A percentile compares a stretch with the other conserved stretches of the same genome.
Evolutionary conservation across 2,329 filamentous ascomycete species (phyloP).

Genomic region (Biscogniauxia marginata): DNA sequence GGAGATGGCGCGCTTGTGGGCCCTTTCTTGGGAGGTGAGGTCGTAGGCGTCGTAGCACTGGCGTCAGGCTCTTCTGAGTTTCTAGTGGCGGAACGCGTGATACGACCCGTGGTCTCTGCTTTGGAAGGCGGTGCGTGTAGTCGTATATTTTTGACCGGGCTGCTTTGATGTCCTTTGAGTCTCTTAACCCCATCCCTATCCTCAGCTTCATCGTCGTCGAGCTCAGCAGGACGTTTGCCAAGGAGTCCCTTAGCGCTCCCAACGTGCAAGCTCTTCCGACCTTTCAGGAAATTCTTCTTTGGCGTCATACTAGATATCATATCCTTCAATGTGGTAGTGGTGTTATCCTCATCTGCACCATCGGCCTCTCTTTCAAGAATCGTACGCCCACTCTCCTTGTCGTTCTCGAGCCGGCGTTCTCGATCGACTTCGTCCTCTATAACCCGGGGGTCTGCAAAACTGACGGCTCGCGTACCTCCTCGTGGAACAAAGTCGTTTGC

Average conservation of each 20-base stretch:
- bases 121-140: slow-evolving; percentile 68
- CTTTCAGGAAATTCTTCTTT: slow-evolving; percentile 65
- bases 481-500: slow-evolving; percentile 63
- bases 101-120: slow-evolving; percentile 61
- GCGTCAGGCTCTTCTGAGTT: slow-evolving; percentile 42
- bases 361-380: slow-evolving; percentile 54
- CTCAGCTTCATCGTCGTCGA: slow-evolving; percentile 64
- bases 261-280: slow-evolving; percentile 74
- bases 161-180: slow-evolving; percentile 68
- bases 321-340: slow-evolving; percentile 67
- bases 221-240: slow-evolving; percentile 70
- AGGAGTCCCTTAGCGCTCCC: slow-evolving; percentile 72
- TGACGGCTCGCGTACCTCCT: slow-evolving; percentile 45
- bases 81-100: slow-evolving; percentile 49
- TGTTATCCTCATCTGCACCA: slow-evolving; percentile 55
- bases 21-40: slow-evolving; percentile 48
- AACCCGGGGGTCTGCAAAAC: slow-evolving; percentile 64
- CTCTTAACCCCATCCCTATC: slow-evolving; percentile 64
- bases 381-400: slow-evolving; percentile 57
- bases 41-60: slow-evolving; percentile 40
- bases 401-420: slow-evolving; percentile 60
- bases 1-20: slow-evolving; percentile 51
- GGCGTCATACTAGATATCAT: slow-evolving; percentile 78
- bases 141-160: slow-evolving; percentile 73
- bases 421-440: slow-evolving; percentile 63